phyloP scores from a whole-genome alignment of 2,329 filamentous ascomycete species.

The Diaporthe capsici region DNA sequence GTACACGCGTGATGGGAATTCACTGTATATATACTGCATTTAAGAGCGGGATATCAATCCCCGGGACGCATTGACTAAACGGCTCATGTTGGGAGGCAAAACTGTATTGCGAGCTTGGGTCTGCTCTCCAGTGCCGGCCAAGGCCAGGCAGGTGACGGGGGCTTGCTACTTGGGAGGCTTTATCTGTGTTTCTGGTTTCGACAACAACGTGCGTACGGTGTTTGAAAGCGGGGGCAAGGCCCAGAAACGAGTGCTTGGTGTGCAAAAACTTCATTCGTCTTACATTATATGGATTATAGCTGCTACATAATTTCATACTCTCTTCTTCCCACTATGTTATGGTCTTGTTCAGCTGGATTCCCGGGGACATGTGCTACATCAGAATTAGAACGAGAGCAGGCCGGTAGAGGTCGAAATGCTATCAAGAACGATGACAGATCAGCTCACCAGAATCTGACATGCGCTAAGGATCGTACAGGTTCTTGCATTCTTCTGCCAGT shows the following conservation, averaged over 20 bases:
- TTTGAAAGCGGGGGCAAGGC: constrained; percentile 11
- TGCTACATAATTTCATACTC: constrained; percentile 27
- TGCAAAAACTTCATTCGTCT: constrained; percentile 4
- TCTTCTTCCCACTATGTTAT: not conserved
- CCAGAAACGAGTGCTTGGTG: constrained; percentile 13
- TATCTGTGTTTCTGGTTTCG: constrained; percentile 5
- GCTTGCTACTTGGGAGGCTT: not conserved
- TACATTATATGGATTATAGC: constrained; percentile 10
- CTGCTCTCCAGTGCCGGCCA: constrained; percentile 10
- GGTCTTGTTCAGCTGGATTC: not conserved
- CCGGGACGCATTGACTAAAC: constrained; percentile 20
- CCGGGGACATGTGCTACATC: not conserved
- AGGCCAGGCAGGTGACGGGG: not conserved
- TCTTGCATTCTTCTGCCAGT: constrained; percentile 5
- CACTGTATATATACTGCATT: constrained; percentile 36
- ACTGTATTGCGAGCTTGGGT: constrained; percentile 21
- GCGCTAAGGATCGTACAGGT: not conserved
- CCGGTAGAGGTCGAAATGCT: not conserved
- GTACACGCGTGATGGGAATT: constrained; percentile 27
- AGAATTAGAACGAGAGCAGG: not conserved
- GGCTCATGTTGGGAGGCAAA: constrained; percentile 31
- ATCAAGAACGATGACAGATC: not conserved
- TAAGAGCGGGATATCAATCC: constrained; percentile 5
- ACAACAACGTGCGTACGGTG: constrained; percentile 28
- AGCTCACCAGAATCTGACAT: not conserved